Base-by-base conservation (phyloP, 148 eudicot species). In the Camellia sinensis region DNA sequence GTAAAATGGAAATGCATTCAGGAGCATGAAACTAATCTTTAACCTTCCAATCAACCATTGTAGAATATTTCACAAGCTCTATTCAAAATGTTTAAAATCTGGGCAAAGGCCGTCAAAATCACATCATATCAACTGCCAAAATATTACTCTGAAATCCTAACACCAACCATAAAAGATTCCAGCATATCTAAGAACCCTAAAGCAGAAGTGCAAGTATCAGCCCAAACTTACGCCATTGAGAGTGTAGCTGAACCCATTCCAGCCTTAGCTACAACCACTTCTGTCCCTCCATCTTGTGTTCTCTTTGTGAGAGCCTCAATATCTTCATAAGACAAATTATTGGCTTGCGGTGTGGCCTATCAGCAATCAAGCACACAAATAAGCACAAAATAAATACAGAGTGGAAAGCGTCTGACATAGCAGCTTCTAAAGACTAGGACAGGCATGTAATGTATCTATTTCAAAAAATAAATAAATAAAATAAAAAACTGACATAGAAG, bases 221-320 rank as follows among this genome's bases (percentile, higher is more conserved):
- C 37, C 22, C 29, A 46, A 61, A 89, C 97, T 91, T 91, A 96
- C 98, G 99, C 98, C 99, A 96, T 96, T 9, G 99, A 93, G 80
- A 96, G 90, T 59, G 99, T 96, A 62, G 99, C 99, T 44, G 99
- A 96, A 76, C 99, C 98, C 92, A 92, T 94, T 83, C 99, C 99
- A 85, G 98, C 97, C 86, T 96, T 96, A 19, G 99, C 98, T 61
- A 86, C 87, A 18, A 96, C 99, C 74, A 96, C 99, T 86, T 94
- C 97, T 0, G 99, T 94, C 78, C 99, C 99, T 79, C 98, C 99
- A 86, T 96, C 97, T 86, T 94, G 99, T 65, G 99, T 96, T 80
- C 98, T 80, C 80, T 86, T 89, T 62, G 99, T 97, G 74, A 96
- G 92, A 62, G 89, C 90, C 44, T 53, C 80, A 66, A 97, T 84